Conservation (phyloP, 352 stramenopile genomes). For the Ophiocytium majus region DNA sequence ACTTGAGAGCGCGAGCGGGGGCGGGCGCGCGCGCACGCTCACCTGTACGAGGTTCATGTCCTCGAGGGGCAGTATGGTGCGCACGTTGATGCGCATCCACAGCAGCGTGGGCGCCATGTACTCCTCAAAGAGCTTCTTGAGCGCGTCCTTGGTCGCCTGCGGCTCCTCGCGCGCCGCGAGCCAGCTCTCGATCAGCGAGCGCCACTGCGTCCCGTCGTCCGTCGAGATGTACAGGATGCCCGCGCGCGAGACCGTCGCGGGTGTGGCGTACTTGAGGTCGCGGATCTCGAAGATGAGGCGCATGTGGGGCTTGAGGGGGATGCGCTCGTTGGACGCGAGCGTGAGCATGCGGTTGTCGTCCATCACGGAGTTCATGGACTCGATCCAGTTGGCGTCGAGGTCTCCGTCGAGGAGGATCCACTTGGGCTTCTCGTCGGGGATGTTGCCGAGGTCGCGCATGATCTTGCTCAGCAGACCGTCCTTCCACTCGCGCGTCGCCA, state of each 20-base stretch:
- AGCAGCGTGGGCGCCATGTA: conserved; percentile 84
- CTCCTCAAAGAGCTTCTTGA: conserved; percentile 77
- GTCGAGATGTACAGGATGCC: conserved; percentile 94
- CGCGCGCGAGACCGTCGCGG: conserved; percentile 86
- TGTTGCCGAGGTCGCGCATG: conserved; percentile 87
- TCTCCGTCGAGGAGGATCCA: conserved; percentile 96
- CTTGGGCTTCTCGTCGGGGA: conserved; percentile 85
- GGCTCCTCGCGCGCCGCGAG: conserved; percentile 69
- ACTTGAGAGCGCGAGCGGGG: background rate
- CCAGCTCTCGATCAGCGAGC: conserved; percentile 87
- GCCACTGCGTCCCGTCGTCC: conserved; percentile 88
- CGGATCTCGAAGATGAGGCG: conserved; percentile 95
- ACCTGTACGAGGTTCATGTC: conserved; percentile 85
- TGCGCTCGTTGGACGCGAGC: conserved; percentile 90
- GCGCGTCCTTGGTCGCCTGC: conserved; percentile 57
- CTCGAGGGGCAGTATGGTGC: conserved; percentile 83
- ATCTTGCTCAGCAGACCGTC: conserved; percentile 89
- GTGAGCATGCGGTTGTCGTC: conserved; percentile 95
- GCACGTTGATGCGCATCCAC: conserved; percentile 87
- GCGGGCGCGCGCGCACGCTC: too few species aligned
- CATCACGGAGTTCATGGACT: conserved; percentile 95
- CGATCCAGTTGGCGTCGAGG: conserved; percentile 95
- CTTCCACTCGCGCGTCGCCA: conserved; percentile 91
- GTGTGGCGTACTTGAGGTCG: conserved; percentile 89
- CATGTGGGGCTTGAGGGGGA: conserved; percentile 92